These are phyloP conservation scores for Coemansia sp. DNA, from an alignment of 192 early-diverging fungal species.

Conservation along the genomic window DNA sequence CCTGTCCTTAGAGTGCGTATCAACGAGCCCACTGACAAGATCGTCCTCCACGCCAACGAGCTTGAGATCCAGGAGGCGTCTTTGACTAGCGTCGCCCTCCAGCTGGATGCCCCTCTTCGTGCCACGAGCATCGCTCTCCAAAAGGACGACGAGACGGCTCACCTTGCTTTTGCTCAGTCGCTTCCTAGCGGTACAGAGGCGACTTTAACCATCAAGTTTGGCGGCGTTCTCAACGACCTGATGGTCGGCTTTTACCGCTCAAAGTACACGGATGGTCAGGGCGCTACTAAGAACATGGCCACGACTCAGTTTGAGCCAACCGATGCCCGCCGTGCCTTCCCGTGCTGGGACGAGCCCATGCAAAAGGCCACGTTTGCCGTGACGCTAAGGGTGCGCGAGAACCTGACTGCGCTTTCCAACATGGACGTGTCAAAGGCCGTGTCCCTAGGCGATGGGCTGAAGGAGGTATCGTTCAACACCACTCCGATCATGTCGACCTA, in stretches of 20 bases:
- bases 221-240: slow-evolving; percentile 74
- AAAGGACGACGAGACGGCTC: slow-evolving; percentile 50
- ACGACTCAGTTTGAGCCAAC: slow-evolving; percentile 96
- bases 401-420: slow-evolving; percentile 86
- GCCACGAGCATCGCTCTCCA: slow-evolving; percentile 28
- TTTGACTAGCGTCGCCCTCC: slow-evolving; percentile 56
- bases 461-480: slow-evolving; percentile 82
- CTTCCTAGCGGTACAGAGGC: slow-evolving; percentile 55
- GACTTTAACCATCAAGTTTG: slow-evolving; percentile 60
- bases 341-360: slow-evolving; percentile 97
- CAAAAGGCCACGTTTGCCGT: slow-evolving; percentile 95
- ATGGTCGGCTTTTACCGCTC: slow-evolving; percentile 96
- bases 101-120: slow-evolving; percentile 12
- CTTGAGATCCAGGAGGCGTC: slow-evolving; percentile 57
- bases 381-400: slow-evolving; percentile 72
- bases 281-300: slow-evolving; percentile 68
- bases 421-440: slow-evolving; percentile 63
- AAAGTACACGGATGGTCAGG: slow-evolving; percentile 66
- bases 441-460: slow-evolving; percentile 51
- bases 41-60: slow-evolving; percentile 68
- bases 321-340: slow-evolving; percentile 86
- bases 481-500: slow-evolving; percentile 97
- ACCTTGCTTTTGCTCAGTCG: slow-evolving; percentile 61
- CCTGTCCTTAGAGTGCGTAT: slow-evolving; percentile 51
- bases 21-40: slow-evolving; percentile 61